Conservation (phyloP, 176 grass and related monocot species). For the Ampelocalamus luodianensis region DNA sequence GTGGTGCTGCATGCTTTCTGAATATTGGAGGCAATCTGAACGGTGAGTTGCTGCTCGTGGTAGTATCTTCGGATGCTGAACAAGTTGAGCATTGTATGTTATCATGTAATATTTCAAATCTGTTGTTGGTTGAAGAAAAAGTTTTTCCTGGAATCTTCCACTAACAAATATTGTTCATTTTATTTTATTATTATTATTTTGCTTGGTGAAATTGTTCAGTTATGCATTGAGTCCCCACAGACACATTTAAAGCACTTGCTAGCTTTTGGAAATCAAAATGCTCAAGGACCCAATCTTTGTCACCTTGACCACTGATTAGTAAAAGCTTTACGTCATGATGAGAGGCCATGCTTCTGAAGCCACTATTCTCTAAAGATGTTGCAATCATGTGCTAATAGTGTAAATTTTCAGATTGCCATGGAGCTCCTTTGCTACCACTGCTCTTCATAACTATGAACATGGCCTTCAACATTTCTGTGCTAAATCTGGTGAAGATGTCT, state of each 20-base stretch:
- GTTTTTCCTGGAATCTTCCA: neutral
- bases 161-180: neutral
- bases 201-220: neutral
- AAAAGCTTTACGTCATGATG: neutral
- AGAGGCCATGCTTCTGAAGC: neutral
- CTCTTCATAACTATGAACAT: slow-evolving; percentile 86
- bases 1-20: slow-evolving; percentile 84
- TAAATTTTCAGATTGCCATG: slow-evolving; percentile 74
- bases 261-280: neutral
- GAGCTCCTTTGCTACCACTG: slow-evolving; percentile 76
- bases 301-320: neutral
- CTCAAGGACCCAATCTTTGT: neutral
- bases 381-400: slow-evolving; percentile 26
- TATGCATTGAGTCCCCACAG: neutral
- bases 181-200: neutral
- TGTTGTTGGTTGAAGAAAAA: slow-evolving; percentile 1
- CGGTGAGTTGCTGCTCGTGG: slow-evolving; percentile 50
- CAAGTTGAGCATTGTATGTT: neutral
- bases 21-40: slow-evolving; percentile 72
- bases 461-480: slow-evolving; percentile 88
- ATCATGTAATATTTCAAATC: slow-evolving; percentile 36
- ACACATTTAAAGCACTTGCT: neutral
- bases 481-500: slow-evolving; percentile 94
- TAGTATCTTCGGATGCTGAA: slow-evolving; percentile 38
- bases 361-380: slow-evolving; percentile 9